Evolutionary conservation across 345 rosid species (phyloP), one percentile per base, ranked within the genome.

Genomic region (Populus alba): DNA sequence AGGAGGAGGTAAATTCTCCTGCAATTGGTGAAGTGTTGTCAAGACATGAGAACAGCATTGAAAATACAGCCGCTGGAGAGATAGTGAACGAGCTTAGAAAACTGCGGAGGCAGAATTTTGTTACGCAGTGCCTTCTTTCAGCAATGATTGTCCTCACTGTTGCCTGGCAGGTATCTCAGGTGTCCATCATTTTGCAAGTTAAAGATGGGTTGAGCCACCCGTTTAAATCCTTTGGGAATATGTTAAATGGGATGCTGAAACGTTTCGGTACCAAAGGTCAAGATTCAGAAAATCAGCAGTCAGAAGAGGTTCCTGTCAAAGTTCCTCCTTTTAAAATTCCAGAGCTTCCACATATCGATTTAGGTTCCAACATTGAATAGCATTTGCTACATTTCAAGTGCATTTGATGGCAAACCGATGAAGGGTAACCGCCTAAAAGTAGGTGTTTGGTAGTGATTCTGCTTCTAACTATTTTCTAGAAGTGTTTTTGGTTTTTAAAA

Each of bases 91-190:
- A 90, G 86, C 87, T 95, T 37, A 85, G 73, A 75, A 49, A 84
- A 11, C 81, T 95, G 76, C 86, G 83, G 89, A 86, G 74, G 86
- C 98, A 95, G 89, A 95, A 93, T 79, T 68, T 72, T 9, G 66
- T 87, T 11, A 93, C 98, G 0, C 97, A 95, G 75, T 79, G 91
- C 76, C 90, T 95, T 8, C 86, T 95, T 49, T 91, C 97, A 6
- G 84, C 73, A 73, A 68, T 90, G 92, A 91, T 93, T 75, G 83
- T 88, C 39, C 84, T 95, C 37, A 91, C 97, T 6, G 37, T 89
- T 22, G 71, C 87, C 13, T 95, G 99, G 97, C 98, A 93, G 81
- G 70, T 91, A 39, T 93, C 99, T 3, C 92, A 95, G 80, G 87
- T 88, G 77, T 86, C 94, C 0, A 82, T 95, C 68, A 71, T 93